Evolutionary conservation across 1,284 basidiomycete species (phyloP), one percentile per base, ranked within the genome.

Genomic region (Schizopora paradoxa): DNA sequence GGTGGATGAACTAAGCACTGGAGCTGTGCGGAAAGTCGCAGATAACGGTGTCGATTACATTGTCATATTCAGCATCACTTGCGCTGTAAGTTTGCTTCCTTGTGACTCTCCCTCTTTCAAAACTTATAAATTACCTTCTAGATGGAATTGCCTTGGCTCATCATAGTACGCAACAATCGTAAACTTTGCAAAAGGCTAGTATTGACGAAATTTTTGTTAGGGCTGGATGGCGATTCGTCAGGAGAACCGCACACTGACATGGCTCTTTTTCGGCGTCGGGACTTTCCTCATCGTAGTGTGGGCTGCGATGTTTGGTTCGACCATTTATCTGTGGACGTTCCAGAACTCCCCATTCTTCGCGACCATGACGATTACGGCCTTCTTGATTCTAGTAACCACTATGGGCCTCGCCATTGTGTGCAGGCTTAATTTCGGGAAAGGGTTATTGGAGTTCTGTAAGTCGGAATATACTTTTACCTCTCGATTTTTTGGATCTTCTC

Each of bases 291-390:
- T 39, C n/a, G 42, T 38, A 8, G 31, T 49, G 11, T 57, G 54
- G 53, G 33, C 51, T 5, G 44, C 47, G n/a, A 54, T 54, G 34
- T 59, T 59, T 39, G 43, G 52, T n/a, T 51, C 47, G 19, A 14
- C 43, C 0, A 29, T 54, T 2, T 59, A 57, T 42, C 48, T 44
- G 23, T 50, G 55, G 39, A 52, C 51, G 4, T 56, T 60, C 53
- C 44, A 51, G 36, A 55, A 52, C 28, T 60, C 56, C 56, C 36
- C 51, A 4, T 58, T 58, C 51, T 60, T 60, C 43, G 56, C 52
- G 8, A 50, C 53, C 10, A 39, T 57, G 18, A 53, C 49, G 27
- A 42, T 50, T 19, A 42, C 51, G 18, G 52, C 54, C 10, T 47
- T 54, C 21, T 37, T 51, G 18, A 28, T 58, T 27, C 51, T 54